A percentile compares a stretch with the other conserved stretches of the same genome.
These are phyloP conservation scores for Paraleonurus japonicus DNA, from an alignment of 257 asterid species.

Conservation along the genomic window DNA sequence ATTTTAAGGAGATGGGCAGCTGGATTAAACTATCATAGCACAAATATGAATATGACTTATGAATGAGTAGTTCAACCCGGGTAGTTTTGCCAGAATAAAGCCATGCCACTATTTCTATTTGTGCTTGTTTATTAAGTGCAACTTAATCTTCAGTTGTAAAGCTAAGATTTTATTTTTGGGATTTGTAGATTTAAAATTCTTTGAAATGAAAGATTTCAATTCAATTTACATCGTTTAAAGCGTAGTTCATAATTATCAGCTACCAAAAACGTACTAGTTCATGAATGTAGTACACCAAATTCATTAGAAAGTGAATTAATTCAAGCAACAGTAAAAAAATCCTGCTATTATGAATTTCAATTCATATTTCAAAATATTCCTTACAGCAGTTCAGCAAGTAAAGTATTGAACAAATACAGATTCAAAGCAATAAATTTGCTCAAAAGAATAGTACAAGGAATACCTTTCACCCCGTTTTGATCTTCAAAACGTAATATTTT, in stretches of 20 bases:
- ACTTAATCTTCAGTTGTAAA: background rate
- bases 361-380: background rate
- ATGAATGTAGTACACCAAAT: background rate
- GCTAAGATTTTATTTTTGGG: background rate
- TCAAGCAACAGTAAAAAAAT: background rate
- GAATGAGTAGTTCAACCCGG: constrained; percentile 53
- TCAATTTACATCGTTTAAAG: background rate
- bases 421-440: background rate
- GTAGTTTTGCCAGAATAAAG: constrained; percentile 50
- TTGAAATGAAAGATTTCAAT: background rate
- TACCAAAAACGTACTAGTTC: background rate
- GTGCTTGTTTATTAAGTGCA: background rate
- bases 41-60: constrained; percentile 38
- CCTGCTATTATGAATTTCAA: background rate
- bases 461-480: too few relatives aligned
- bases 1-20: constrained; percentile 85
- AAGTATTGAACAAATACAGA: background rate
- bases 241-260: background rate
- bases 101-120: background rate
- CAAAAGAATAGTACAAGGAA: too few relatives aligned
- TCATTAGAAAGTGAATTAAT: background rate
- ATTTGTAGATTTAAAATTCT: background rate
- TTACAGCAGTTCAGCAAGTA: background rate
- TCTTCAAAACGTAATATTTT: too few relatives aligned
- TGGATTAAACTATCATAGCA: constrained; percentile 36